These are phyloP conservation scores for Leccinum broughii DNA, from an alignment of 768 basidiomycete genomes.

Conservation along the genomic window DNA sequence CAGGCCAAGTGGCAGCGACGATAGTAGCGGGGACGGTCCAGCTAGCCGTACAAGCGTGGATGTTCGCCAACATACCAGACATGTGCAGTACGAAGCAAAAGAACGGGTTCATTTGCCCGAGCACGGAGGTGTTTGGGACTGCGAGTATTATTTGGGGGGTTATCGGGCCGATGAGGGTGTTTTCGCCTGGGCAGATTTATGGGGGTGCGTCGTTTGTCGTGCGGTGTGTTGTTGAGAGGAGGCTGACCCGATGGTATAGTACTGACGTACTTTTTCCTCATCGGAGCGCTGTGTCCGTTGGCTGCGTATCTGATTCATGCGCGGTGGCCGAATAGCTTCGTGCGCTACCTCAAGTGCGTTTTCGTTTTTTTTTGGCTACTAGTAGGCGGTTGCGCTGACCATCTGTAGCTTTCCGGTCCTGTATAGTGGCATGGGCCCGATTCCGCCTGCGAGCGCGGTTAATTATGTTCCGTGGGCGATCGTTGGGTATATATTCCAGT, in stretches of 20 bases:
- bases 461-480: constrained; percentile 71
- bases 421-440: constrained; percentile 22
- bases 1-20: constrained; percentile 59
- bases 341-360: constrained; percentile 65
- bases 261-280: constrained; percentile 74
- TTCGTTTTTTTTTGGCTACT: not conserved
- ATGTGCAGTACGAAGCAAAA: constrained; percentile 32
- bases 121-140: constrained; percentile 72
- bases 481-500: constrained; percentile 67
- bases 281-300: constrained; percentile 66
- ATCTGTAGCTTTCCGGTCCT: not conserved
- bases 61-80: constrained; percentile 44
- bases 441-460: constrained; percentile 65
- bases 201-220: constrained; percentile 33
- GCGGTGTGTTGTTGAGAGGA: not conserved
- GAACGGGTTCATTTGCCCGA: constrained; percentile 69
- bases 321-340: constrained; percentile 62
- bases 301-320: constrained; percentile 52
- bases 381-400: not conserved
- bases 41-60: constrained; percentile 66
- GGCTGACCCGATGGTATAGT: not conserved
- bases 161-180: constrained; percentile 71
- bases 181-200: constrained; percentile 65
- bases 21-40: constrained; percentile 68
- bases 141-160: constrained; percentile 83